Percentiles rank a stretch among this genome's conserved stretches.
phyloP scores from a whole-genome alignment of 108 stramenopile species.

The Seminavis robusta region DNA sequence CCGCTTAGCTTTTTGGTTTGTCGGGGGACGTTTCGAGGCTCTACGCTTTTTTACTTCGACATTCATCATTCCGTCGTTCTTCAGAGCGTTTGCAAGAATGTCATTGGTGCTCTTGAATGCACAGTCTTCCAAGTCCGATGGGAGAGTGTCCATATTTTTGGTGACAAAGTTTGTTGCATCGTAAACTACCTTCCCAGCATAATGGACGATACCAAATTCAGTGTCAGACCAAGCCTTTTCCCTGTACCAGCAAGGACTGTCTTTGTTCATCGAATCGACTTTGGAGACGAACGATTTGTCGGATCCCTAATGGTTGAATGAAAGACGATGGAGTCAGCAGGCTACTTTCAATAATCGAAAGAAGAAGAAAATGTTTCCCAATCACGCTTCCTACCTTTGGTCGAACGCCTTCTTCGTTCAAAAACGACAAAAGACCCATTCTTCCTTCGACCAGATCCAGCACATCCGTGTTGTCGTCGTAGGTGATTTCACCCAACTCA shows the following conservation, averaged over 20 bases:
- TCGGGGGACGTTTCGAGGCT: constrained; percentile 5
- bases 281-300: constrained; percentile 82
- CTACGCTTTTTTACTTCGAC: not conserved
- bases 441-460: constrained; percentile 93
- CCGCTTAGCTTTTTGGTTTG: constrained; percentile 5
- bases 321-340: too few relatives aligned
- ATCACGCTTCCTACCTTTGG: too few relatives aligned
- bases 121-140: constrained; percentile 67
- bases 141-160: constrained; percentile 88
- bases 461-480: constrained; percentile 91
- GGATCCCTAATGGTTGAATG: constrained; percentile 78
- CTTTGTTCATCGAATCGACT: constrained; percentile 57
- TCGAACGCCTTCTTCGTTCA: constrained; percentile 96
- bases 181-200: constrained; percentile 92
- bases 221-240: constrained; percentile 48
- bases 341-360: too few relatives aligned
- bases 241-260: constrained; percentile 51
- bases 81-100: constrained; percentile 40
- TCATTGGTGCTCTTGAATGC: constrained; percentile 55
- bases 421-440: constrained; percentile 84
- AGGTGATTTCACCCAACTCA: constrained; percentile 79
- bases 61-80: constrained; percentile 13
- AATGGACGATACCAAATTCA: constrained; percentile 92
- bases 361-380: too few relatives aligned
- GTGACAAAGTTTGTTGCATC: constrained; percentile 80